phyloP scores from a whole-genome alignment of 2,329 filamentous ascomycete genomes.

The Sporothrix inflata region DNA sequence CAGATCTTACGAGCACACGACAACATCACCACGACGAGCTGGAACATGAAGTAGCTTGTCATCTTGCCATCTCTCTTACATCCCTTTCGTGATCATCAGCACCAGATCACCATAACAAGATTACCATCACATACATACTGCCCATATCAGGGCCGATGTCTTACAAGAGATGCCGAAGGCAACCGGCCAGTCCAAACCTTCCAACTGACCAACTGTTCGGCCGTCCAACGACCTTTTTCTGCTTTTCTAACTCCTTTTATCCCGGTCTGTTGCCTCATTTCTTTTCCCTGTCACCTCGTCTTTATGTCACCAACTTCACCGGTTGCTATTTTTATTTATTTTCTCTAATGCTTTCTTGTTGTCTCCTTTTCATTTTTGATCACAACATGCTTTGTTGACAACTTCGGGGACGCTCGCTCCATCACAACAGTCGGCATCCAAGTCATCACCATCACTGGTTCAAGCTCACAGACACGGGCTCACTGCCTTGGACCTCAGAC shows the following conservation, averaged over 20 bases:
- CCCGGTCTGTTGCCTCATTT: neutral
- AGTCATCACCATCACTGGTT: neutral
- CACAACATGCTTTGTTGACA: neutral
- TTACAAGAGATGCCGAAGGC: neutral
- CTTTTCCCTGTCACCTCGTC: neutral
- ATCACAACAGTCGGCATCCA: neutral
- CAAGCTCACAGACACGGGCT: neutral
- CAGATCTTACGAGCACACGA: no score
- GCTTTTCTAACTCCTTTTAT: neutral
- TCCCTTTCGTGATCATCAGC: neutral
- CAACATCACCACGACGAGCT: no score
- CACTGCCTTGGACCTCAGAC: neutral
- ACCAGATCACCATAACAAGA: neutral
- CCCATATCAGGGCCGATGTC: neutral
- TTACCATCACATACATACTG: neutral
- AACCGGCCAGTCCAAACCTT: neutral
- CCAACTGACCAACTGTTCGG: neutral
- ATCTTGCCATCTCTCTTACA: neutral
- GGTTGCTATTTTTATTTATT: no score
- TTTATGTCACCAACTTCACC: neutral
- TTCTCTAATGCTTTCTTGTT: no score
- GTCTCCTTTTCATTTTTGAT: neutral
- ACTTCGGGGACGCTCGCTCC: neutral
- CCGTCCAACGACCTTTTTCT: neutral
- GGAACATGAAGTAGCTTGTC: no score